phyloP scores from a whole-genome alignment of 768 basidiomycete species.

The Erythrobasidium yunnanense region DNA sequence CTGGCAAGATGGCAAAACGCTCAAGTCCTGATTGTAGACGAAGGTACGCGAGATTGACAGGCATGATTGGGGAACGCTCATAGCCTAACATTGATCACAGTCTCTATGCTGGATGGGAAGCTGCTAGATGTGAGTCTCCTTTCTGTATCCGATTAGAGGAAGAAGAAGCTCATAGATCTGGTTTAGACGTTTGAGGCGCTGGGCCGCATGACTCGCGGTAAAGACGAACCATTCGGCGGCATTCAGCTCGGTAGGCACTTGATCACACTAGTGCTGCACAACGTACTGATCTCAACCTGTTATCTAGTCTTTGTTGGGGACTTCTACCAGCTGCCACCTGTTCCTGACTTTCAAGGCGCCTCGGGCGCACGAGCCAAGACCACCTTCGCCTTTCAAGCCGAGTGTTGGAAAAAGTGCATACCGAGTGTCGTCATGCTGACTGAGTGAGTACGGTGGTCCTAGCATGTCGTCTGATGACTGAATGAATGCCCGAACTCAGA shows the following conservation, averaged over 20 bases:
- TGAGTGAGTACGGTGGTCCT: conserved; percentile 2
- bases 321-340: conserved; percentile 96
- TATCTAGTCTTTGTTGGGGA: conserved; percentile 89
- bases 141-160: neutral
- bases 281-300: neutral
- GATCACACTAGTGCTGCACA: neutral
- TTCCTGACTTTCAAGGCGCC: conserved; percentile 51
- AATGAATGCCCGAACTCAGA: conserved; percentile 84
- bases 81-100: conserved; percentile 44
- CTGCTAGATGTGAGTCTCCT: conserved; percentile 41
- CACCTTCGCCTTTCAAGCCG: conserved; percentile 85
- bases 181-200: conserved; percentile 81
- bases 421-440: neutral
- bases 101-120: conserved; percentile 93
- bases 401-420: conserved; percentile 53
- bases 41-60: conserved; percentile 49
- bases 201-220: conserved; percentile 52
- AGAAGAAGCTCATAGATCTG: conserved; percentile 29
- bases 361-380: neutral
- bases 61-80: no score
- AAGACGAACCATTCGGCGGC: conserved; percentile 73
- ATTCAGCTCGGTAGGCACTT: conserved; percentile 59
- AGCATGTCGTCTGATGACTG: conserved; percentile 50
- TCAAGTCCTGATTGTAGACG: conserved; percentile 74
- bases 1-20: conserved; percentile 65